Conservation (phyloP, 1,139 yeast species). For the Debaryomyces sp. region DNA sequence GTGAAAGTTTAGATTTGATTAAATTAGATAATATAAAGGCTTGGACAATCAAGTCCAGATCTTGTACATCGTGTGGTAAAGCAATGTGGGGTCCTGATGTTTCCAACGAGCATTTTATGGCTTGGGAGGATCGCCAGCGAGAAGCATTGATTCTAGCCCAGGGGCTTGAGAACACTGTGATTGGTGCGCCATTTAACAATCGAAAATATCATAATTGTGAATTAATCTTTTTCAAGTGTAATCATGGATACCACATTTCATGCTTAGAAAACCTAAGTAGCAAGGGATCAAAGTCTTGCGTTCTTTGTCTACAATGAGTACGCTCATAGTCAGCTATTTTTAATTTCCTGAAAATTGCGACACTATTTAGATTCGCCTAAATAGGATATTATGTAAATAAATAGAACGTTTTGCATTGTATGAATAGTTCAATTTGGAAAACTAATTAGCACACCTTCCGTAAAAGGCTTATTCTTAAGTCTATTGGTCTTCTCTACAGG, state of each 20-base stretch:
- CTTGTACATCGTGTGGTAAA: slow-evolving; percentile 74
- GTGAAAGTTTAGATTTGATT: slow-evolving; percentile 43
- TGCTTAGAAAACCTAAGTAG: slow-evolving; percentile 47
- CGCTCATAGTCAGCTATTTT: background rate
- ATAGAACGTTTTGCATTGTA: slow-evolving; percentile 1
- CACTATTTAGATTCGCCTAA: slow-evolving; percentile 4
- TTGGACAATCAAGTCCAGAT: slow-evolving; percentile 57
- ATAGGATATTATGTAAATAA: slow-evolving; percentile 6
- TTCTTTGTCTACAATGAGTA: slow-evolving; percentile 10
- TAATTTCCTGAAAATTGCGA: slow-evolving; percentile 2
- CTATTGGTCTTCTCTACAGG: background rate
- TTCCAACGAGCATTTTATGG: slow-evolving; percentile 38
- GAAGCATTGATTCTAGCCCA: slow-evolving; percentile 12
- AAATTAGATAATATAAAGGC: slow-evolving; percentile 51
- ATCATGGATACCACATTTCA: slow-evolving; percentile 68
- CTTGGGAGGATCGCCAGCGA: slow-evolving; percentile 51
- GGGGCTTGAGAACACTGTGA: slow-evolving; percentile 4
- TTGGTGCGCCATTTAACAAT: slow-evolving; percentile 8
- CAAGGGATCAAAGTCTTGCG: slow-evolving; percentile 13
- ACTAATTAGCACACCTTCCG: background rate
- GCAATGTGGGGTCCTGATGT: slow-evolving; percentile 64
- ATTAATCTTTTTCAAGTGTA: slow-evolving; percentile 39
- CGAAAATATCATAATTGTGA: slow-evolving; percentile 19
- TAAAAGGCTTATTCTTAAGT: background rate
- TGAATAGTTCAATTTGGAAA: background rate